These are phyloP conservation scores for Blastobotrys aristatus DNA, from an alignment of 1,139 yeast species.

Conservation along the genomic window DNA sequence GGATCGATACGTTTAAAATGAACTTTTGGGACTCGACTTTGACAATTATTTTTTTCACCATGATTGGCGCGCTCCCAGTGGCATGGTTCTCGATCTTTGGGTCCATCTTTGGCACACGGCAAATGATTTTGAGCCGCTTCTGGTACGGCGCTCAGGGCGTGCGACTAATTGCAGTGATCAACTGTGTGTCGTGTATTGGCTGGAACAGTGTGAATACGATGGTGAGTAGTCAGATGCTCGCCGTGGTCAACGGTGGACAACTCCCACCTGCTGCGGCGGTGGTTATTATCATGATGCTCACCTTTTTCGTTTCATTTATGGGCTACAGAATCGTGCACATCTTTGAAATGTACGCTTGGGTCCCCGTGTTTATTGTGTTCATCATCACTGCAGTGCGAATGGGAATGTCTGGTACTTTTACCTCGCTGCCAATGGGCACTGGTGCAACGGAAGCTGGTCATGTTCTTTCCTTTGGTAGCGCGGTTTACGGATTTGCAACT, in stretches of 20 bases:
- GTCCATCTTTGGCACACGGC: slow-evolving; percentile 80
- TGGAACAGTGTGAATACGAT: slow-evolving; percentile 95
- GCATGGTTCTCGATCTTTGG: slow-evolving; percentile 84
- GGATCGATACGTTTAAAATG: slow-evolving; percentile 46
- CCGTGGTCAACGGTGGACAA: slow-evolving; percentile 60
- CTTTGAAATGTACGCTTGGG: slow-evolving; percentile 85
- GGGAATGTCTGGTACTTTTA: slow-evolving; percentile 59
- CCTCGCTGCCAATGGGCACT: slow-evolving; percentile 40
- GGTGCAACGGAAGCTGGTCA: slow-evolving; percentile 58
- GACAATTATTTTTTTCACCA: slow-evolving; percentile 63
- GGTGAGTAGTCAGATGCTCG: slow-evolving; percentile 80
- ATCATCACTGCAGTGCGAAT: slow-evolving; percentile 74
- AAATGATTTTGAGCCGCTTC: slow-evolving; percentile 75
- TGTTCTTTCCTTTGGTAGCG: slow-evolving; percentile 79
- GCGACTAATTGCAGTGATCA: slow-evolving; percentile 71
- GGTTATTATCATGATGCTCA: slow-evolving; percentile 60
- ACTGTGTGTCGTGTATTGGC: slow-evolving; percentile 83
- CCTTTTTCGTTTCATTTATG: slow-evolving; percentile 73
- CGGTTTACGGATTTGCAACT: slow-evolving; percentile 84
- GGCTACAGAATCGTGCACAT: slow-evolving; percentile 79
- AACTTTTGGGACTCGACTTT: slow-evolving; percentile 64
- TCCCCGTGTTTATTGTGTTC: slow-evolving; percentile 70
- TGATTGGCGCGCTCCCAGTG: slow-evolving; percentile 70
- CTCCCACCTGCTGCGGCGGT: slow-evolving; percentile 94
- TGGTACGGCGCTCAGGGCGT: slow-evolving; percentile 71